Conservation (phyloP, 148 eudicot genomes). For the Rhododendron ovatum region DNA sequence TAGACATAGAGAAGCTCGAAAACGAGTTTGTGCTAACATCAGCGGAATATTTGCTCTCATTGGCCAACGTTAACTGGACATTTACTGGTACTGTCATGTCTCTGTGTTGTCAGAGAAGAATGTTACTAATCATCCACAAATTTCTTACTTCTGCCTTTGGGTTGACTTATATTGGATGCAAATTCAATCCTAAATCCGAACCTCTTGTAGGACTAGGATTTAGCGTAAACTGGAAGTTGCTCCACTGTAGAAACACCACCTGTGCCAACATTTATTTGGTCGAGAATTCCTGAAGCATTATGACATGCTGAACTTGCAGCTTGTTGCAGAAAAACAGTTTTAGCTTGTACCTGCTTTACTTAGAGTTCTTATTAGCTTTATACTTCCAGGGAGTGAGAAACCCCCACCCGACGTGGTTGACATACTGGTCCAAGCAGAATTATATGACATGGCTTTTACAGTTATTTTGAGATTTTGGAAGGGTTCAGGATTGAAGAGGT, state of each 20-base stretch:
- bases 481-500: slow-evolving; percentile 84
- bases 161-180: neutral
- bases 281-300: neutral
- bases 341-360: neutral
- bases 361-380: neutral
- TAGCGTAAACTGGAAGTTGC: neutral
- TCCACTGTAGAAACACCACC: neutral
- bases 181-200: too few relatives aligned
- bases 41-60: slow-evolving; percentile 74
- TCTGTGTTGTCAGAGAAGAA: neutral
- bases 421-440: slow-evolving; percentile 64
- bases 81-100: slow-evolving; percentile 43
- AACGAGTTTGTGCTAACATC: slow-evolving; percentile 84
- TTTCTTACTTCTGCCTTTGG: slow-evolving; percentile 2
- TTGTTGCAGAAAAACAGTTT: slow-evolving; percentile 1
- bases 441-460: slow-evolving; percentile 88
- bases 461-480: slow-evolving; percentile 82
- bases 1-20: slow-evolving; percentile 78
- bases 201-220: neutral
- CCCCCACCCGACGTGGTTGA: slow-evolving; percentile 64
- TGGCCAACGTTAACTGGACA: slow-evolving; percentile 70
- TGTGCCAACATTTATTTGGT: neutral
- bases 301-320: neutral
- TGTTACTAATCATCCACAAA: neutral
- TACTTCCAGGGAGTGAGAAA: slow-evolving; percentile 48